Evolutionary conservation across 83 land plant genomes (phyloP), one percentile per base, ranked within the genome.

Genomic region (Larix sibirica): DNA sequence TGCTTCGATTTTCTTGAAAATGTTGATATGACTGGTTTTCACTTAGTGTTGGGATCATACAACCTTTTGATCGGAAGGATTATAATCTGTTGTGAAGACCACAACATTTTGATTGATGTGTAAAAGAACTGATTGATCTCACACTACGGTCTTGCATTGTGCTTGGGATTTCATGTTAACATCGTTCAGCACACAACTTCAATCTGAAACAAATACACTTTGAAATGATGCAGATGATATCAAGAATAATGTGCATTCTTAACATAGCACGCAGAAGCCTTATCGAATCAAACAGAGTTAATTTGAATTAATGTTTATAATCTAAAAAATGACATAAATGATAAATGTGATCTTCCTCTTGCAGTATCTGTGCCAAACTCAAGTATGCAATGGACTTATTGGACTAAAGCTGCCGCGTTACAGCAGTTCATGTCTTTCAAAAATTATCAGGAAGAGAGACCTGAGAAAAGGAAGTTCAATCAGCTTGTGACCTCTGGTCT

Each of bases 401-500:
- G 79, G 62, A 77, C 33, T 4, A 77, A 77, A 28, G 17, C 62
- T 77, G 2, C 79, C 13, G 31, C 79, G 24, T 50, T 58, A 62
- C 63, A 26, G 54, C 61, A 78, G 40, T 60, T 56, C 63, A 58
- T 78, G 80, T 6, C 9, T 78, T 12, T 58, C 4, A 78, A 78
- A 26, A 59, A 56, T 56, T 50, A 3, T 24, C 40, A 78, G 21
- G 80, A 78, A 2, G 80, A 78, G 26, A 78, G 21, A 4, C 42
- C 63, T 31, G 63, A 24, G 36, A 78, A 78, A 56, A 78, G 63
- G 63, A 78, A 78, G 62, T 28, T 78, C 24, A 60, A 78, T n/a
- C 54, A 26, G 63, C 33, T 59, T 24, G 21, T 28, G 6, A 24
- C 62, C 10, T 54, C 62, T 14, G 26, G 38, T 56, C 5, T 58